phyloP scores from a whole-genome alignment of 495 filamentous ascomycete genomes.

The Hypoxylon fuscum region DNA sequence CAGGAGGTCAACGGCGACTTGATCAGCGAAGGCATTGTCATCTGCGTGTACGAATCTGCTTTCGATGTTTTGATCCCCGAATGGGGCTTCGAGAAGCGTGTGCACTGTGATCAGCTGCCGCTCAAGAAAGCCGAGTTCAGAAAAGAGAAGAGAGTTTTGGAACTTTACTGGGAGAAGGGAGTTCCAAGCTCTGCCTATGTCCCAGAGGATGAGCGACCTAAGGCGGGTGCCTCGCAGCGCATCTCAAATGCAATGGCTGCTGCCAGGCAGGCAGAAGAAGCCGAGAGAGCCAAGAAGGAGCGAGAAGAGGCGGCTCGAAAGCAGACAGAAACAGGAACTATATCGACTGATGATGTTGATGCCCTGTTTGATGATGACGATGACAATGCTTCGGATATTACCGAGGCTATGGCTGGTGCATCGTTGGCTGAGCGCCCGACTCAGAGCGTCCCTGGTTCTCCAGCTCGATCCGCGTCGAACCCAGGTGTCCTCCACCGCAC shows the following conservation, averaged over 20 bases:
- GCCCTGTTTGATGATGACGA: slow-evolving; percentile 95
- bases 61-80: slow-evolving; percentile 99
- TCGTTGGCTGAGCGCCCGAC: slow-evolving; percentile 87
- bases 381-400: slow-evolving; percentile 84
- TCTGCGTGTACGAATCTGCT: slow-evolving; percentile 98
- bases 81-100: slow-evolving; percentile 98
- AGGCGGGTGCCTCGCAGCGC: slow-evolving; percentile 71
- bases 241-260: slow-evolving; percentile 78
- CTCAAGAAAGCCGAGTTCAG: slow-evolving; percentile 98
- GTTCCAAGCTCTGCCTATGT: slow-evolving; percentile 95
- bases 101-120: slow-evolving; percentile 97
- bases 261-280: slow-evolving; percentile 80
- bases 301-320: slow-evolving; percentile 86
- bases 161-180: slow-evolving; percentile 99
- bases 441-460: slow-evolving; percentile 95
- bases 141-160: slow-evolving; percentile 90
- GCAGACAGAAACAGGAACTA: slow-evolving; percentile 91
- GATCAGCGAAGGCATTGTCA: slow-evolving; percentile 94
- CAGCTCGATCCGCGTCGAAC: slow-evolving; percentile 76
- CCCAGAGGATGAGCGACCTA: slow-evolving; percentile 94
- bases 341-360: slow-evolving; percentile 88
- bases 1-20: slow-evolving; percentile 88
- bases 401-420: slow-evolving; percentile 84
- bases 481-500: slow-evolving; percentile 83
- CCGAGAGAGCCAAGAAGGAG: slow-evolving; percentile 79